Percentiles rank a stretch among this genome's conserved stretches.
These are phyloP conservation scores for Geotrichum australiense DNA, from an alignment of 1,139 yeast species.

Conservation along the genomic window DNA sequence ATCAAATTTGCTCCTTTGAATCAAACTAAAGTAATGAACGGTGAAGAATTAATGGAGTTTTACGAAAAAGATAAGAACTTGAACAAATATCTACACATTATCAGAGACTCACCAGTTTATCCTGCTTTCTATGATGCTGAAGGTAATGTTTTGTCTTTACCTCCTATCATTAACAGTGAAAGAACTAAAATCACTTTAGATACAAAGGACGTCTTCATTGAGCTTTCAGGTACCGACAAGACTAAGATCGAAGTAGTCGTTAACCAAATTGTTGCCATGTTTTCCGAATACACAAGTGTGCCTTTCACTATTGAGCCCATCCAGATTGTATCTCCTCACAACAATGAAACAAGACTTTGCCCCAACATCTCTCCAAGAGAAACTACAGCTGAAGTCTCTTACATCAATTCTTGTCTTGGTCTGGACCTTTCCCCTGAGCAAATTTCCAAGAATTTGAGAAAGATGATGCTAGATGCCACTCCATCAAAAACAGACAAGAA, in stretches of 20 bases:
- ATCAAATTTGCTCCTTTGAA: constrained; percentile 79
- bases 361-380: constrained; percentile 67
- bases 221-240: constrained; percentile 90
- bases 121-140: constrained; percentile 83
- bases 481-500: constrained; percentile 46
- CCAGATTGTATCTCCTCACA: constrained; percentile 75
- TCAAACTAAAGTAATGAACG: constrained; percentile 71
- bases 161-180: constrained; percentile 94
- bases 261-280: constrained; percentile 92
- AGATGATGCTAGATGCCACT: constrained; percentile 72
- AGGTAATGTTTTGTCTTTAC: constrained; percentile 80
- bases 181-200: constrained; percentile 80
- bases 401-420: constrained; percentile 90
- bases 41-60: constrained; percentile 75
- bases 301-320: constrained; percentile 81
- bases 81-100: constrained; percentile 81
- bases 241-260: constrained; percentile 89
- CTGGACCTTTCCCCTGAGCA: constrained; percentile 62
- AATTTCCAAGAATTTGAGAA: constrained; percentile 59
- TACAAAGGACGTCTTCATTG: constrained; percentile 85
- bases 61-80: constrained; percentile 87
- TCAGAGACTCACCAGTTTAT: constrained; percentile 80
- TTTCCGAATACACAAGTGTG: constrained; percentile 64
- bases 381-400: constrained; percentile 69
- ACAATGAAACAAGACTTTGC: constrained; percentile 64